Evolutionary conservation across 1,139 yeast species (phyloP), one percentile per base, ranked within the genome.

Genomic region (Sugiyamaella xylanicola): DNA sequence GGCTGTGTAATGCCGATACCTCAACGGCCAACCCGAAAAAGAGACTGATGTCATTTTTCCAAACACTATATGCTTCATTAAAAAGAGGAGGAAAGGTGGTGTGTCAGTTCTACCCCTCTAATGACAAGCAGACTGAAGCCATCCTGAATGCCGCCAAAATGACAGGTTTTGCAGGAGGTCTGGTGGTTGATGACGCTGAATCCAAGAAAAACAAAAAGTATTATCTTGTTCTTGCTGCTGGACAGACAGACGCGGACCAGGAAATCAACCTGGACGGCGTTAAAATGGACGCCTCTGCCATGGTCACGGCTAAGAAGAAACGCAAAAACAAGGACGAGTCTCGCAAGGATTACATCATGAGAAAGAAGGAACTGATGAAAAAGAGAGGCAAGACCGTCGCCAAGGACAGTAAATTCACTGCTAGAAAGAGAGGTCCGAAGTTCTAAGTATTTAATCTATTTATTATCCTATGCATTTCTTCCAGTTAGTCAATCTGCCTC

Each of bases 1-100:
- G 99, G 99, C 81, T 93, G 46, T 90, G 98, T 76, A 93, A 93
- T 70, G 99, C 99, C 2, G 99, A 93, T 70, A 80, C 90, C 2
- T 73, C 90, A 1, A 78, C 80, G 43, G 86, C 85, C 53, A 96
- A 91, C 66, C 99, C 99, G n/a, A 87, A 87, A 68, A 81, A 80
- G 66, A 82, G 99, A 71, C 73, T 91, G 55, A 76, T 86, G 72
- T 76, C 86, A 41, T 95, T 93, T 69, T 93, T 95, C 78, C 87
- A 88, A 68, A 86, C 96, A 0, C 76, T 95, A 55, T 93, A 89
- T 72, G 91, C 97, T 1, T 78, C 92, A 22, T 77, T 93, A 70
- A 86, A 82, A 69, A 82, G 96, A 69, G 99, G 99, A 41, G 99
- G 99, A 3, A 93, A 93, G 71, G 95, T 92, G 63, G 97, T 89